Evolutionary conservation across 108 stramenopile species (phyloP), one percentile per base, ranked within the genome.

Genomic region (Asterionellopsis glacialis): DNA sequence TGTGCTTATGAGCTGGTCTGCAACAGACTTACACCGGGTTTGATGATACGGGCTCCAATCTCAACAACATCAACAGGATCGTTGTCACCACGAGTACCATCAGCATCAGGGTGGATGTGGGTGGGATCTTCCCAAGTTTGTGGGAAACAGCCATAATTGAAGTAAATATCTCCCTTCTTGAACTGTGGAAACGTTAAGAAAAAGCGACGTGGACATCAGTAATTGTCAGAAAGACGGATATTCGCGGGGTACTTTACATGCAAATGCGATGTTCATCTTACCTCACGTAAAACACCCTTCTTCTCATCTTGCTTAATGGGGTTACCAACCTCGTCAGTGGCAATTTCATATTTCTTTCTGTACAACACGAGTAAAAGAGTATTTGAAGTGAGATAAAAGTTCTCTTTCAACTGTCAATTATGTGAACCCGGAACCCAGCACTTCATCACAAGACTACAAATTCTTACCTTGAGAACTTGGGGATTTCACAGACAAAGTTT

Each of bases 121-220:
- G 91, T 86, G 11, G 95, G 95, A 65, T 98, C 98, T 70, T 99
- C 97, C 98, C 98, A 99, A 28, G 98, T 99, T 70, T 80, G 85
- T 48, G 61, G 98, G 84, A 82, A 97, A 79, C 94, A 95, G 28
- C 98, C 98, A 65, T 99, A 99, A 93, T 99, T 99, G 88, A 99
- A 99, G 76, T 93, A 95, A 48, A 95, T 92, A 48, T 95, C 96
- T 42, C 95, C 94, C 72, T 95, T 94, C 49, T 88, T 82, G 74
- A 94, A 89, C 77, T 83, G 65, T 18, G 6, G 0, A 48, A 54
- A 33, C 2, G 7, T 33, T 33, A 7, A 24, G 50, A 28, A 25
- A 50, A 28, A 51, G 43, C 19, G 55, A 51, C 13, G 44, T 1
- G 44, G 33, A 59, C 23, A n/a, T 0, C 41, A 55, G 22, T 27